Evolutionary conservation across 2,329 filamentous ascomycete genomes (phyloP).

Genomic region (Fonsecaea erecta): DNA sequence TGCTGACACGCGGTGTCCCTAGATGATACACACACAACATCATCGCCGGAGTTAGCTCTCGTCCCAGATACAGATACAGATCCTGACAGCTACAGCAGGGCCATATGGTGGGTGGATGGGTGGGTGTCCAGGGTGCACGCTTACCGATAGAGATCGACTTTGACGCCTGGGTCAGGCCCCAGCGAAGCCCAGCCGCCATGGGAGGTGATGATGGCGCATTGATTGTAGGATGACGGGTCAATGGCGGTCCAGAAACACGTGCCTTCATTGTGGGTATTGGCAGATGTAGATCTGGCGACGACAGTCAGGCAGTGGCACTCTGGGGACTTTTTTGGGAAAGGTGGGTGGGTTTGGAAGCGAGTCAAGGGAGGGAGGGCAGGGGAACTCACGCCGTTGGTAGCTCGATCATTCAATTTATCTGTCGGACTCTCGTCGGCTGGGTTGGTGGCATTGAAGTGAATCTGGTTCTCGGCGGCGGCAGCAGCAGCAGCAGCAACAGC

Average conservation of each 20-base stretch:
- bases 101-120: no score
- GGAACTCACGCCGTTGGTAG: conserved; percentile 7
- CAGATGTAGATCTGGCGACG: conserved; percentile 14
- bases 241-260: conserved; percentile 11
- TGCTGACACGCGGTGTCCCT: conserved; percentile 4
- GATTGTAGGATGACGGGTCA: neutral
- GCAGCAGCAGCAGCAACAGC: no score
- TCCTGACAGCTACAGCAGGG: no score
- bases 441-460: neutral
- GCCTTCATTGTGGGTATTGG: conserved; percentile 6
- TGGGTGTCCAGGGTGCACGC: neutral
- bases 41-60: neutral
- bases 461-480: neutral
- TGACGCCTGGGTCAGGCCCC: conserved; percentile 4
- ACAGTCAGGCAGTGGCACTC: neutral
- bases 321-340: neutral
- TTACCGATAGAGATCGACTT: conserved; percentile 14
- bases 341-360: neutral
- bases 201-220: conserved; percentile 3
- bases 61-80: no score
- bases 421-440: no score
- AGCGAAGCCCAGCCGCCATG: conserved; percentile 6
- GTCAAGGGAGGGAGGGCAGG: neutral
- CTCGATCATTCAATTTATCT: neutral
- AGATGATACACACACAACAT: neutral